These are phyloP conservation scores for Metschnikowia henanensis DNA, from an alignment of 805 yeast species.

Conservation along the genomic window DNA sequence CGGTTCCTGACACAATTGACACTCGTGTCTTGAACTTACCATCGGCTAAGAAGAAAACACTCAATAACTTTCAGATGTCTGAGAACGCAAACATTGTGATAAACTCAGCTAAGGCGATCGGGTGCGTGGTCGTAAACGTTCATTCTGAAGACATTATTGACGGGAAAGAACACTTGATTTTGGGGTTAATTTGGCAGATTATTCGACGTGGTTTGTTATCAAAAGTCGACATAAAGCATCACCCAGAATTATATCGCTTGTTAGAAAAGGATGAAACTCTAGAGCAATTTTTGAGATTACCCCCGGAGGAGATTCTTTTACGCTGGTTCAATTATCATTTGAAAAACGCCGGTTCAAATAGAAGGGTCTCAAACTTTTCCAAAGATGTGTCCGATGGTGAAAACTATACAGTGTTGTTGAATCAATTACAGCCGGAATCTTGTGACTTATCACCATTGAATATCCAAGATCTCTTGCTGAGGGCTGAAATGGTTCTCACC, in stretches of 20 bases:
- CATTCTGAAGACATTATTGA: slow-evolving; percentile 95
- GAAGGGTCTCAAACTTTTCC: slow-evolving; percentile 85
- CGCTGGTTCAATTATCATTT: slow-evolving; percentile 98
- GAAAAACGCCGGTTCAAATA: slow-evolving; percentile 85
- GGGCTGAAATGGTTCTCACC: slow-evolving; percentile 84
- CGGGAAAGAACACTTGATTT: slow-evolving; percentile 88
- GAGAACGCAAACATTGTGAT: slow-evolving; percentile 98
- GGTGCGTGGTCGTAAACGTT: slow-evolving; percentile 96
- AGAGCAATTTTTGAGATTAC: slow-evolving; percentile 93
- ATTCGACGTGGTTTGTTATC: slow-evolving; percentile 93
- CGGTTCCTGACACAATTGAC: slow-evolving; percentile 98
- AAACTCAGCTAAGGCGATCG: slow-evolving; percentile 98
- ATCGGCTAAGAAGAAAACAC: slow-evolving; percentile 63
- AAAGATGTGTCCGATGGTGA: slow-evolving; percentile 93
- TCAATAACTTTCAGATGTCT: slow-evolving; percentile 92
- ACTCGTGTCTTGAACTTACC: slow-evolving; percentile 95
- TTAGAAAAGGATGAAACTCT: slow-evolving; percentile 96
- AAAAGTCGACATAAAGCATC: slow-evolving; percentile 93
- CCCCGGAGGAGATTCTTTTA: slow-evolving; percentile 94
- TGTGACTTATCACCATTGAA: slow-evolving; percentile 86
- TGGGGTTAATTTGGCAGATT: slow-evolving; percentile 96
- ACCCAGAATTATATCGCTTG: slow-evolving; percentile 93
- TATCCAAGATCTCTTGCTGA: slow-evolving; percentile 65
- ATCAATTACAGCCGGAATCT: slow-evolving; percentile 81
- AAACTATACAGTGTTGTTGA: slow-evolving; percentile 83